Percentiles rank a stretch among this genome's conserved stretches.
Conservation (phyloP, 2,329 filamentous ascomycete genomes). For the Ceratocystis lukuohia region DNA sequence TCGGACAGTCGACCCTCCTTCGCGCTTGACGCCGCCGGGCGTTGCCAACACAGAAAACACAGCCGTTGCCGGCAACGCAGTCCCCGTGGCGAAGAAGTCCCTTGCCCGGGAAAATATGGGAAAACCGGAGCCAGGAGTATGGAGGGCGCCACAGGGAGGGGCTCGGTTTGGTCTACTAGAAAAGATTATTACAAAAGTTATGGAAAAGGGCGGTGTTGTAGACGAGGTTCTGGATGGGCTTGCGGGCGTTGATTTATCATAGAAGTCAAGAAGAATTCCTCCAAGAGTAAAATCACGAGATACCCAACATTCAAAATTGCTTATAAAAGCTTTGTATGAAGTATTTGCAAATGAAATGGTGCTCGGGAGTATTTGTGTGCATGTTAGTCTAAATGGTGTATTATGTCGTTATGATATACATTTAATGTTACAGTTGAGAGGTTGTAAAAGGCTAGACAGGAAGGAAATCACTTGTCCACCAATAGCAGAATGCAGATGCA, state of each 20-base stretch:
- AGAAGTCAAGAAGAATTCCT: constrained; percentile 18
- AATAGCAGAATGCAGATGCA: neutral
- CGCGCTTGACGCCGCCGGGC: constrained; percentile 57
- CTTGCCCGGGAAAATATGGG: constrained; percentile 28
- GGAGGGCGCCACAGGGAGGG: constrained; percentile 74
- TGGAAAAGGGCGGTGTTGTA: constrained; percentile 66
- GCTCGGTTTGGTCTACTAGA: constrained; percentile 61
- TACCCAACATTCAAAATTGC: neutral
- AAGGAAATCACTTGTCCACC: neutral
- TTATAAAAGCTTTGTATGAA: neutral
- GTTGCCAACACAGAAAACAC: constrained; percentile 51
- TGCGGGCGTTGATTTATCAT: constrained; percentile 58
- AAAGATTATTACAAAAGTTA: constrained; percentile 60
- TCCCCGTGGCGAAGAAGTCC: constrained; percentile 28
- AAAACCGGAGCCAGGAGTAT: constrained; percentile 52
- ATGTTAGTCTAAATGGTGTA: neutral
- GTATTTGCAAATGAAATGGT: neutral
- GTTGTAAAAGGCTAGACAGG: neutral
- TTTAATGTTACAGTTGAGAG: constrained; percentile 3
- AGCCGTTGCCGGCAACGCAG: constrained; percentile 32
- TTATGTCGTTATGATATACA: neutral
- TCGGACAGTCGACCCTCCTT: constrained; percentile 61
- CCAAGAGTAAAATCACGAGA: constrained; percentile 6
- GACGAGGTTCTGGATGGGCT: constrained; percentile 76
- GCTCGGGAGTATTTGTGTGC: neutral